These are phyloP conservation scores for Mimosa pudica DNA, from an alignment of 306 rosid genomes.

Conservation along the genomic window DNA sequence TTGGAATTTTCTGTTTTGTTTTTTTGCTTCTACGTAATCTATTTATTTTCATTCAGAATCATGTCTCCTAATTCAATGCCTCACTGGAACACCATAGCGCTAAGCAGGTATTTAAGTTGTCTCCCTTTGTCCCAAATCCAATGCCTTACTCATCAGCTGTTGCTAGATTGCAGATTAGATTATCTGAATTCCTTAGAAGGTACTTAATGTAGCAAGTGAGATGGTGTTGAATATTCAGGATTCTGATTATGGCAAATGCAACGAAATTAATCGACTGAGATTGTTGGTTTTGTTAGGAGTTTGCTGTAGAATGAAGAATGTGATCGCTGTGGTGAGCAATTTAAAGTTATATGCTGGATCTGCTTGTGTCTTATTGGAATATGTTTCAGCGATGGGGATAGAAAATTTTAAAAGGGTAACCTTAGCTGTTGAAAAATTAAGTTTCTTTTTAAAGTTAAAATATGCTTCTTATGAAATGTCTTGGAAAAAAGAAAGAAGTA, in stretches of 20 bases:
- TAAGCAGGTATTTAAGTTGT: conserved; percentile 38
- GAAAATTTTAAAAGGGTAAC: background rate
- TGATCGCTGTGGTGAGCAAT: background rate
- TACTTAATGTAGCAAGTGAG: background rate
- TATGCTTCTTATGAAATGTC: background rate
- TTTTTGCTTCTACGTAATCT: background rate
- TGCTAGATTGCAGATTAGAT: conserved; percentile 14
- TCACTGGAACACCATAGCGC: conserved; percentile 34
- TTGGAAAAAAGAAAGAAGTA: no score
- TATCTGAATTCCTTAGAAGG: background rate
- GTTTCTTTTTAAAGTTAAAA: background rate
- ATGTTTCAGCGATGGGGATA: background rate
- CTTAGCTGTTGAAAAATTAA: background rate
- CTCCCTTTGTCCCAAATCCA: conserved; percentile 38
- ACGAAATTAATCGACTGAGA: background rate
- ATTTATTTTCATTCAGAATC: conserved; percentile 32
- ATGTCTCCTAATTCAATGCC: conserved; percentile 19
- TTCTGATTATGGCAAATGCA: background rate
- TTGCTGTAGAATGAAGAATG: background rate
- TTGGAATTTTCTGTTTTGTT: background rate
- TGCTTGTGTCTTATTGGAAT: background rate
- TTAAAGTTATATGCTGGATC: background rate
- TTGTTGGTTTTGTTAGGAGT: background rate
- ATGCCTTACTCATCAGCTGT: conserved; percentile 18
- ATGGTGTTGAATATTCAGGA: background rate